phyloP scores from a whole-genome alignment of 805 yeast species.

The Metschnikowia amazonensis region DNA sequence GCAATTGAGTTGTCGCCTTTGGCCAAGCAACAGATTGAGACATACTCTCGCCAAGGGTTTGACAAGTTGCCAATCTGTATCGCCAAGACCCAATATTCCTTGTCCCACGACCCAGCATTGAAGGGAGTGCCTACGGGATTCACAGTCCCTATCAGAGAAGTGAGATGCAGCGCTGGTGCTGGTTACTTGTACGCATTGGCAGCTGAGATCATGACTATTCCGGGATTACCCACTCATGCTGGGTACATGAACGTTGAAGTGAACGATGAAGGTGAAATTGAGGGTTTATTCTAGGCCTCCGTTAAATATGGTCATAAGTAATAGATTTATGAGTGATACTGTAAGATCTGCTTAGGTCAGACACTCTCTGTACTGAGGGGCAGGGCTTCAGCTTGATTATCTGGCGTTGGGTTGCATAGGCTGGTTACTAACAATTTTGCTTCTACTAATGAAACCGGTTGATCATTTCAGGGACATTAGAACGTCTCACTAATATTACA shows the following conservation, averaged over 20 bases:
- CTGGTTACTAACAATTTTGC: too few relatives aligned
- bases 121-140: slow-evolving; percentile 96
- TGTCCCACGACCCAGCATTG: slow-evolving; percentile 88
- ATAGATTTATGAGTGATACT: background rate
- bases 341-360: too few relatives aligned
- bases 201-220: slow-evolving; percentile 95
- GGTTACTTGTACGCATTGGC: slow-evolving; percentile 95
- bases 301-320: background rate
- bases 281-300: slow-evolving; percentile 67
- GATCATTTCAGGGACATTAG: too few relatives aligned
- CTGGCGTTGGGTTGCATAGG: too few relatives aligned
- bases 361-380: too few relatives aligned
- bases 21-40: slow-evolving; percentile 77
- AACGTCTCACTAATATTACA: too few relatives aligned
- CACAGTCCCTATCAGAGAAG: slow-evolving; percentile 90
- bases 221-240: slow-evolving; percentile 93
- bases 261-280: slow-evolving; percentile 83
- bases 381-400: too few relatives aligned
- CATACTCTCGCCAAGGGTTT: slow-evolving; percentile 83
- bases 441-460: too few relatives aligned
- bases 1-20: slow-evolving; percentile 76
- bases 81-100: slow-evolving; percentile 95
- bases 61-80: slow-evolving; percentile 90
- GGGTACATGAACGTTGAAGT: slow-evolving; percentile 98
- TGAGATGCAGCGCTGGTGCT: slow-evolving; percentile 93